Percentiles rank a stretch among this genome's conserved stretches.
These are phyloP conservation scores for Diospyros lotus DNA, from an alignment of 148 eudicot genomes.

Conservation along the genomic window DNA sequence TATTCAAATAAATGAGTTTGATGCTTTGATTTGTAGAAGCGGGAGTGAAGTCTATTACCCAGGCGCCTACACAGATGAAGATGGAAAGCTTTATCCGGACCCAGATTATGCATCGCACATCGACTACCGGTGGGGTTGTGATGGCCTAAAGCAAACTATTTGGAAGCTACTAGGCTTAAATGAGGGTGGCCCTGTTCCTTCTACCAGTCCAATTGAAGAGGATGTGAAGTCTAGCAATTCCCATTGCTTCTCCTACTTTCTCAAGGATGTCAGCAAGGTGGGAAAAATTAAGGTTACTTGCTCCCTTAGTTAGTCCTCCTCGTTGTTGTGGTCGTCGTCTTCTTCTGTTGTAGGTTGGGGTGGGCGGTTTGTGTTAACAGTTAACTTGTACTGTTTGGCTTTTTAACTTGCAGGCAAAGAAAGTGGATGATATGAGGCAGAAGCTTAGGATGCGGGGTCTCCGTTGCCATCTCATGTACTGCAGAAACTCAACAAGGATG, in stretches of 20 bases:
- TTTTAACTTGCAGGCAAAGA: constrained; percentile 44
- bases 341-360: no score
- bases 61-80: constrained; percentile 42
- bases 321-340: no score
- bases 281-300: neutral
- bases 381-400: neutral
- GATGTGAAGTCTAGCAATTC: constrained; percentile 48
- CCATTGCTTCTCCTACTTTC: constrained; percentile 58
- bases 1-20: constrained; percentile 57
- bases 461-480: constrained; percentile 78
- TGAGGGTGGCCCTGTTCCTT: constrained; percentile 29
- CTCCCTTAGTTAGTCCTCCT: no score
- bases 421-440: constrained; percentile 72
- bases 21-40: constrained; percentile 69
- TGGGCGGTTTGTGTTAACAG: neutral
- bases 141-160: constrained; percentile 55
- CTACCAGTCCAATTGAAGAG: constrained; percentile 35
- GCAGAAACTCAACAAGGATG: constrained; percentile 68
- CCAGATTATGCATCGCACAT: constrained; percentile 58
- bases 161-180: constrained; percentile 46
- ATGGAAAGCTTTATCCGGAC: constrained; percentile 47
- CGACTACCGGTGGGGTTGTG: constrained; percentile 75
- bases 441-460: constrained; percentile 77
- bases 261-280: constrained; percentile 60
- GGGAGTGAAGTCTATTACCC: constrained; percentile 76